Evolutionary conservation across 805 yeast genomes (phyloP).

Genomic region (Candida maris): DNA sequence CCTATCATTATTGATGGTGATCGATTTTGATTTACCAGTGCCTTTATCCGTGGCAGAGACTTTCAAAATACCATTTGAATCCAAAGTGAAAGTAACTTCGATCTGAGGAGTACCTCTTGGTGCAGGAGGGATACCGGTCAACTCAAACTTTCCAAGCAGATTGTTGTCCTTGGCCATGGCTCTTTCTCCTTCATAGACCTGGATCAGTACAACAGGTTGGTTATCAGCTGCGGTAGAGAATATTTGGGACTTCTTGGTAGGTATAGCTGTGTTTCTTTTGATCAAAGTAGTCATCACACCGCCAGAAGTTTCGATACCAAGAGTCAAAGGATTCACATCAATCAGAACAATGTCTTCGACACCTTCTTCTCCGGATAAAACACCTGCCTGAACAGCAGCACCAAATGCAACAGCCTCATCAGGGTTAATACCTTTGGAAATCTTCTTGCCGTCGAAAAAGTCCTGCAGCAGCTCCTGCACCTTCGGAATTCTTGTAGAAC

Average conservation of each 20-base stretch:
- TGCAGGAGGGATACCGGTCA: constrained; percentile 84
- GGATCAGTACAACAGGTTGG: constrained; percentile 92
- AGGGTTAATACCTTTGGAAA: constrained; percentile 96
- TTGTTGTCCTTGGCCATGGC: constrained; percentile 92
- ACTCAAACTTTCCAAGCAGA: constrained; percentile 80
- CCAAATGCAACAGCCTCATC: constrained; percentile 99
- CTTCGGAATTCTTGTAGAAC: constrained; percentile 99
- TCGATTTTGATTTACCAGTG: constrained; percentile 87
- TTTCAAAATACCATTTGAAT: constrained; percentile 83
- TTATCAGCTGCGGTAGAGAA: constrained; percentile 96
- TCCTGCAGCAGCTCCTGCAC: constrained; percentile 90
- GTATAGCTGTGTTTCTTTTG: constrained; percentile 92
- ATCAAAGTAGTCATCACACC: constrained; percentile 96
- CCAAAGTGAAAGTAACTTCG: constrained; percentile 84
- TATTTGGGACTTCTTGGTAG: constrained; percentile 91
- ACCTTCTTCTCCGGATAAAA: constrained; percentile 91
- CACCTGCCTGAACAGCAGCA: constrained; percentile 99
- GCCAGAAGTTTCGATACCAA: constrained; percentile 96
- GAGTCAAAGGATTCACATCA: constrained; percentile 90
- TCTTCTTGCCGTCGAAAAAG: constrained; percentile 90
- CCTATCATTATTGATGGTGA: constrained; percentile 89
- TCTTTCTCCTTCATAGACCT: constrained; percentile 96
- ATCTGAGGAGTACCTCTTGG: constrained; percentile 92
- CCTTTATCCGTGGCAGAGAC: constrained; percentile 90
- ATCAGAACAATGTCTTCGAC: constrained; percentile 84